Evolutionary conservation across 768 basidiomycete species (phyloP).

Genomic region (Galerina sulciceps): DNA sequence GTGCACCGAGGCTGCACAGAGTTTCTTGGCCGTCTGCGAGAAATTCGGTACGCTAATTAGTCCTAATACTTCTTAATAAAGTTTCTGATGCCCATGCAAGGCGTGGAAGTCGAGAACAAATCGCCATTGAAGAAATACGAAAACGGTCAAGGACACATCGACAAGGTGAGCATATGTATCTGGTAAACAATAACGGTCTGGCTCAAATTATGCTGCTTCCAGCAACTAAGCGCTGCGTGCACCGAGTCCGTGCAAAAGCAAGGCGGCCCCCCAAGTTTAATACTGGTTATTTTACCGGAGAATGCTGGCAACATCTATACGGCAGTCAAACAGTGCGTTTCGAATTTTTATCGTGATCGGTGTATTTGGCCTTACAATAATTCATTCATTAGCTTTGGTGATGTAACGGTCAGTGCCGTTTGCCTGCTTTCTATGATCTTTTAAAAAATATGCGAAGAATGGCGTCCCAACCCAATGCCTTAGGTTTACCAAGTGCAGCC

Average conservation of each 20-base stretch:
- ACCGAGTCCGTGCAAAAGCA: slow-evolving; percentile 44
- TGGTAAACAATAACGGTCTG: slow-evolving; percentile 59
- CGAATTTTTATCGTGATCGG: neutral
- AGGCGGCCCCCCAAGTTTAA: slow-evolving; percentile 52
- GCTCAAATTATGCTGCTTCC: slow-evolving; percentile 42
- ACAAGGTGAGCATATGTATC: slow-evolving; percentile 51
- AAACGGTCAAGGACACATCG: slow-evolving; percentile 64
- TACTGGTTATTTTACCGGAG: slow-evolving; percentile 75
- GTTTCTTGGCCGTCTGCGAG: slow-evolving; percentile 48
- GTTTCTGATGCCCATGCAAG: slow-evolving; percentile 34
- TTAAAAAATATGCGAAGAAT: slow-evolving; percentile 37
- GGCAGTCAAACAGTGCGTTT: slow-evolving; percentile 75
- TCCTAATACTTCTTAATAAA: too few relatives aligned
- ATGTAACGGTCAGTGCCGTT: slow-evolving; percentile 41
- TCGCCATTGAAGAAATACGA: slow-evolving; percentile 54
- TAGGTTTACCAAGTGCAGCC: slow-evolving; percentile 64
- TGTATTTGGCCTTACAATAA: neutral
- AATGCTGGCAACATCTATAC: slow-evolving; percentile 76
- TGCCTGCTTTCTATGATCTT: neutral
- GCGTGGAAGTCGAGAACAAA: slow-evolving; percentile 56
- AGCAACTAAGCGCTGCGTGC: slow-evolving; percentile 58
- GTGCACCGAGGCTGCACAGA: slow-evolving; percentile 54
- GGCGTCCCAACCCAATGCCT: slow-evolving; percentile 84
- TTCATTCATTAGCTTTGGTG: slow-evolving; percentile 61
- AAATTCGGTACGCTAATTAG: slow-evolving; percentile 12